A percentile compares a stretch with the other conserved stretches of the same genome.
Conservation (phyloP, 768 basidiomycete species). For the Kwoniella sp. region DNA sequence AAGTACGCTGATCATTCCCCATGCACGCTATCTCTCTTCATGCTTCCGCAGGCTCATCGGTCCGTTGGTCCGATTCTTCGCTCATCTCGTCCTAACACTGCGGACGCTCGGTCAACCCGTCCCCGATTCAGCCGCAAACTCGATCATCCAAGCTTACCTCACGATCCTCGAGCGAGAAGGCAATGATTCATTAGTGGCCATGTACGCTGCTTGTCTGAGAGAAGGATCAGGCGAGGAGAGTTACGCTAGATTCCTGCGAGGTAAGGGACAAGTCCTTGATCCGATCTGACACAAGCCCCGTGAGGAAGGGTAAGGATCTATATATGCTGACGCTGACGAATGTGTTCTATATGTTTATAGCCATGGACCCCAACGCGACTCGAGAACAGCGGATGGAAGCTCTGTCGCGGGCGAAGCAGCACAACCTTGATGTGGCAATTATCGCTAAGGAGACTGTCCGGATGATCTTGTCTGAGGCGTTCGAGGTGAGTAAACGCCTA, state of each 20-base stretch:
- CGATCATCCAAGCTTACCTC: conserved; percentile 85
- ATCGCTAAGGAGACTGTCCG: conserved; percentile 83
- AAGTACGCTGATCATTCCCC: too few species aligned
- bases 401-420: conserved; percentile 74
- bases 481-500: conserved; percentile 57
- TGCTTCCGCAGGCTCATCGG: conserved; percentile 57
- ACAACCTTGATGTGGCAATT: conserved; percentile 77
- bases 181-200: conserved; percentile 81
- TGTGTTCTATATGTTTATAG: conserved; percentile 25
- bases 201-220: conserved; percentile 88
- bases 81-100: conserved; percentile 86
- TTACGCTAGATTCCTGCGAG: conserved; percentile 83
- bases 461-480: conserved; percentile 59
- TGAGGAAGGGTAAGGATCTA: too few species aligned
- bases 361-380: conserved; percentile 54
- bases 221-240: conserved; percentile 84
- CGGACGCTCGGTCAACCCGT: conserved; percentile 76
- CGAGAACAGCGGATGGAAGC: conserved; percentile 69
- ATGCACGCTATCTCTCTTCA: too few species aligned
- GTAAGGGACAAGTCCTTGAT: too few species aligned
- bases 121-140: conserved; percentile 73
- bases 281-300: background rate
- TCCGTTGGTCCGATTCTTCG: conserved; percentile 72
- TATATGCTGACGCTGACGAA: background rate
- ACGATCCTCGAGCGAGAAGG: conserved; percentile 81